Evolutionary conservation across 2,329 filamentous ascomycete genomes (phyloP).

Genomic region (Exophiala sp.): DNA sequence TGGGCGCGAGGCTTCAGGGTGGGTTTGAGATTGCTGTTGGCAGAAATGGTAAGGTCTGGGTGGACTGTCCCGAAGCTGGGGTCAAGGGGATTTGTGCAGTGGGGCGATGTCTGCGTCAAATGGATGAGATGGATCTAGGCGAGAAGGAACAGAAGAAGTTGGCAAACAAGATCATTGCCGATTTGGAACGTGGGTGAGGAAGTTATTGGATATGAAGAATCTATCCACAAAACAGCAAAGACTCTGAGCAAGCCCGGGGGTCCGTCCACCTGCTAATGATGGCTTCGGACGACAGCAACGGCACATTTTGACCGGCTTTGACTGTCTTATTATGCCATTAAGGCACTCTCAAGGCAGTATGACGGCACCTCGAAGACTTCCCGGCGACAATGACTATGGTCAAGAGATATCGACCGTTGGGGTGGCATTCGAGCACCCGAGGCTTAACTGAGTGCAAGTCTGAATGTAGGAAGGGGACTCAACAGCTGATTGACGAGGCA

Average conservation of each 20-base stretch:
- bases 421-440: too few relatives aligned
- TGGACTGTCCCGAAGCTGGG: constrained; percentile 63
- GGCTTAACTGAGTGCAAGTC: too few relatives aligned
- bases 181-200: constrained; percentile 34
- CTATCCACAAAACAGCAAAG: neutral
- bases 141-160: constrained; percentile 44
- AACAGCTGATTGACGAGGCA: too few relatives aligned
- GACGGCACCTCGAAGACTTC: too few relatives aligned
- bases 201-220: too few relatives aligned
- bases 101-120: constrained; percentile 66
- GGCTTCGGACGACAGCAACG: too few relatives aligned
- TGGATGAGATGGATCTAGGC: constrained; percentile 53
- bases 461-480: too few relatives aligned
- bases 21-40: constrained; percentile 92
- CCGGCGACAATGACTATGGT: too few relatives aligned
- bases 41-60: constrained; percentile 87
- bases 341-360: too few relatives aligned
- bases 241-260: neutral
- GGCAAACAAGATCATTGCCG: constrained; percentile 39
- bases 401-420: too few relatives aligned
- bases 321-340: neutral
- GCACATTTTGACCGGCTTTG: neutral
- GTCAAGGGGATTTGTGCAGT: constrained; percentile 68
- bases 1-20: constrained; percentile 64
- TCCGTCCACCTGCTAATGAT: too few relatives aligned